Base-by-base conservation (phyloP, 1,284 basidiomycete species). In the Bjerkandera adusta region DNA sequence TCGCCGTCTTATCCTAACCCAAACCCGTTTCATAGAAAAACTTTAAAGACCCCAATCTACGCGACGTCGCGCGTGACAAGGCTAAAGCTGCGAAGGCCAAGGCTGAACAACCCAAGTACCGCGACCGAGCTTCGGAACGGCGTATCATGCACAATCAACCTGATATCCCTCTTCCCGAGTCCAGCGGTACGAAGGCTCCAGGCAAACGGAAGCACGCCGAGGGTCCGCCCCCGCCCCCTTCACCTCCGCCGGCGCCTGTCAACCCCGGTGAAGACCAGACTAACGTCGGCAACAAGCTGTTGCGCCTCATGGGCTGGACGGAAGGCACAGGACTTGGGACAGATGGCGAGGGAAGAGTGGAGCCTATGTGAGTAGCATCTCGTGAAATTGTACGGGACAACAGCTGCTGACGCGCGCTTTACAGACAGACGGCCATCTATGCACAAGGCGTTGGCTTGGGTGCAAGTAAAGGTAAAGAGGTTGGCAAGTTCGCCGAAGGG, bases 261-360 rank as follows among this genome's bases (percentile, higher is more conserved):
- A 79, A 83, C 49, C 87, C 82, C 1, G 89, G 79, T 2, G 70
- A 88, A 59, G 92, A 96, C 57, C 78, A 83, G 43, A 81, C 61
- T 36, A 95, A 96, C 55, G 79, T 92, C 7, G 93, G 93, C 10
- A 94, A 95, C 63, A 92, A 92, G 64, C 63, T 97, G 47, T 65
- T 97, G 54, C 91, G 92, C 64, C 92, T 94, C 79, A 96, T 97
- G 93, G 93, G 94, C 0, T 97, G 93, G 93, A 87, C 77, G 50
- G 83, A 89, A 59, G 93, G 93, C 3, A 84, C 78, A n/a, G 93
- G 93, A 1, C 68, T 97, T 33, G 93, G 93, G 1, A 75, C 77
- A 5, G 76, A 74, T 45, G 89, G 85, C 5, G 89, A 90, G 47
- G 93, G 93, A 16, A 70, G 92, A 44, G 83, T 91, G 13, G 91